Base-by-base conservation (phyloP, 441 rosid species). In the Syzygium syzygioides region DNA sequence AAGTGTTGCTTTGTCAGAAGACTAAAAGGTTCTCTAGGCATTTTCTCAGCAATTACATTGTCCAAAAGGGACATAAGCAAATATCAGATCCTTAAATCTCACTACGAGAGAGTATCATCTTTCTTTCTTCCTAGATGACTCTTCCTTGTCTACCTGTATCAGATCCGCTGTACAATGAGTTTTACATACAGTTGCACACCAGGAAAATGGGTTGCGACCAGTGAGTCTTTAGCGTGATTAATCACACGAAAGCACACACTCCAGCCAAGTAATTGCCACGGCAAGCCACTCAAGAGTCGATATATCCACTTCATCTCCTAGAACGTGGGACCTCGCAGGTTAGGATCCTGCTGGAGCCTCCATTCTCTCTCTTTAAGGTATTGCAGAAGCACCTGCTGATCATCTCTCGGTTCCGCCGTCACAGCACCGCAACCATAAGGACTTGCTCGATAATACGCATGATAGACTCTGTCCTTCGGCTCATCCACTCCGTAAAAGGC, bases 291-390 rank as follows among this genome's bases (percentile, higher is more conserved):
- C 5, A 5, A 76, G 83, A 76, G 83, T 15, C 9, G 7, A 71
- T 56, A 37, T 89, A 89, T 89, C 90, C 92, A 85, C 92, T 94
- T 89, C 95, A 76, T 41, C 83, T 53, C 94, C 96, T 91, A 92
- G 87, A 91, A 93, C 9, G 95, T 86, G 59, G 95, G 94, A 87
- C 94, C 94, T 91, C 93, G 94, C 89, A 92, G 79, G 62, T 92
- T 91, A 88, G 96, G 95, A 93, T 93, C 94, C 89, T 93, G 92
- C 92, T 95, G 96, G 54, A 92, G 91, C 48, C 93, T 89, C 96
- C 98, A 93, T 88, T 96, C 98, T 90, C 92, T 96, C 91, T 96
- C 96, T 89, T 96, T 96, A n/a, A 96, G 95, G 90, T 92, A 95
- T 86, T 94, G 94, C 92, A 96, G 86, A 88, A 95, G 96, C 50